Base-by-base conservation (phyloP, 2,329 filamentous ascomycete species). In the Fusarium sp. region DNA sequence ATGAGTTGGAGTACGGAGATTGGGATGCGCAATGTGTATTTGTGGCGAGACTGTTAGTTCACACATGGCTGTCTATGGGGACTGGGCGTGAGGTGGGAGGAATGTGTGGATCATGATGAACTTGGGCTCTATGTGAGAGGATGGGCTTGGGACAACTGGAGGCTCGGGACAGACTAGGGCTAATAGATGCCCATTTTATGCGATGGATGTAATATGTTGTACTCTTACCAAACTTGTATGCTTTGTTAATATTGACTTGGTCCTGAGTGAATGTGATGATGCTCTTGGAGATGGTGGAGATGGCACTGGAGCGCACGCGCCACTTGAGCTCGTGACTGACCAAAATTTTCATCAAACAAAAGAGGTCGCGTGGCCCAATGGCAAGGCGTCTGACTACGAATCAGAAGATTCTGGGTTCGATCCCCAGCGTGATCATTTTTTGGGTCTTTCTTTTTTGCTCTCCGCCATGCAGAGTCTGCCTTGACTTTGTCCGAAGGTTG, bases 351-450 rank as follows among this genome's bases (percentile, higher is more conserved):
- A 54, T 54, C 27, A 2, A 14, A 29, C 27, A 54, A 20, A 34
- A 31, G 11, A 34, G 72, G 72, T 75, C 69, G 69, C 76, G 76
- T 78, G 76, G 76, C 76, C 76, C 75, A 79, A 79, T 79, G 77
- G 78, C 78, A 79, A 78, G 78, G 78, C 78, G 78, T 79, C 78
- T 79, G 78, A 79, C 78, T 79, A 79, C 78, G 78, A 79, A 79
- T 79, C 78, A 79, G 78, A 77, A 79, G 78, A 79, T 79, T 76
- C 72, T 77, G 76, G 78, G 78, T 79, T 79, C 78, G 78, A 79
- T 72, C 78, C 78, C 78, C 64, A 65, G 62, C 73, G 70, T 73
- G 72, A 73, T 75, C 72, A 75, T 71, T 34, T 18, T 27, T 73
- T 73, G 52, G 18, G 10, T n/a, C 18, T 14, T 52, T 20, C 27